These are phyloP conservation scores for Rhazya stricta DNA, from an alignment of 257 asterid species.

Conservation along the genomic window DNA sequence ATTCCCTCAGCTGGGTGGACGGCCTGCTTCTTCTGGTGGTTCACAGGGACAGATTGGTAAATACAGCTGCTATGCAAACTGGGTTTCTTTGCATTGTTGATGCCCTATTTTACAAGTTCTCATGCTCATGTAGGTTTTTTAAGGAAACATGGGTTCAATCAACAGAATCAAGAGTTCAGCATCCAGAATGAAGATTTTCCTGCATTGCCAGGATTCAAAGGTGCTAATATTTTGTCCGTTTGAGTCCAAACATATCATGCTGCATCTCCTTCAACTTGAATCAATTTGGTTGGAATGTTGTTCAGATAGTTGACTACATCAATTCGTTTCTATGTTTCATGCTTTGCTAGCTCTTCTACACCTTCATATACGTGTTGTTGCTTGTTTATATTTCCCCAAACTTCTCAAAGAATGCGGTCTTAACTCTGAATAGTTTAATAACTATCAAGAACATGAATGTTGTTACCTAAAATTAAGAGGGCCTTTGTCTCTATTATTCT, in stretches of 20 bases:
- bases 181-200: constrained; percentile 97
- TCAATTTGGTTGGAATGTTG: not conserved
- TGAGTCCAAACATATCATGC: not conserved
- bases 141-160: constrained; percentile 74
- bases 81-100: not conserved
- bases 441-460: not conserved
- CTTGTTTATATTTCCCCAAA: not conserved
- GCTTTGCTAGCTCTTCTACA: not conserved
- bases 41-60: constrained; percentile 80
- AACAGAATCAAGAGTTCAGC: constrained; percentile 92
- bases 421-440: not conserved
- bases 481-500: not conserved
- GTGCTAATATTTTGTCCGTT: constrained; percentile 25
- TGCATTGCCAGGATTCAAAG: constrained; percentile 90
- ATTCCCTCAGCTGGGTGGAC: constrained; percentile 81
- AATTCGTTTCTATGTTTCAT: not conserved
- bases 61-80: constrained; percentile 3
- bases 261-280: not conserved
- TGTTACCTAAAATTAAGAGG: not conserved
- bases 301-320: not conserved
- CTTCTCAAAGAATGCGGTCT: not conserved
- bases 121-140: constrained; percentile 51
- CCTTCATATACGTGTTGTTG: not conserved
- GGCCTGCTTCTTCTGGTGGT: constrained; percentile 75
- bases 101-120: constrained; percentile 7